Percentiles rank a stretch among this genome's conserved stretches.
phyloP scores from a whole-genome alignment of 2,329 filamentous ascomycete genomes.

The Shiraia sp. region DNA sequence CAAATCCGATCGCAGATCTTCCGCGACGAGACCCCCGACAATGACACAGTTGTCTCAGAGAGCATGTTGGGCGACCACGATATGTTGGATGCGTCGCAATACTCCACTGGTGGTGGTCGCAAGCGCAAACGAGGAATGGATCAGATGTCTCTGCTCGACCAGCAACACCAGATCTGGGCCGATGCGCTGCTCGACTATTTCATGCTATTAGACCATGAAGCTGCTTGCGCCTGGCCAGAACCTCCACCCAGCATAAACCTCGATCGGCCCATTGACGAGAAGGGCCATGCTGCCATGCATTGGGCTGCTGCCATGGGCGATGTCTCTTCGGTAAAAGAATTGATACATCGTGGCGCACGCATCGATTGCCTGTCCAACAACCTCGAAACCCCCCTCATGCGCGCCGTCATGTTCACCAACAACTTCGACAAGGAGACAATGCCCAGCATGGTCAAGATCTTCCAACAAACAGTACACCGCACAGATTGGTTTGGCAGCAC shows the following conservation, averaged over 20 bases:
- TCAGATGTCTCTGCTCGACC: slow-evolving; percentile 69
- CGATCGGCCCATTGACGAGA: slow-evolving; percentile 90
- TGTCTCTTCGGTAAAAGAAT: slow-evolving; percentile 83
- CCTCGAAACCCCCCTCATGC: slow-evolving; percentile 88
- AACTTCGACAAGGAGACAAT: slow-evolving; percentile 94
- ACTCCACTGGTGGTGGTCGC: slow-evolving; percentile 52
- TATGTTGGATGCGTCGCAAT: slow-evolving; percentile 71
- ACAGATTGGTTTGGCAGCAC: slow-evolving; percentile 82
- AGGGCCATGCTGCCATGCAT: slow-evolving; percentile 89
- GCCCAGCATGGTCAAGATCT: slow-evolving; percentile 77
- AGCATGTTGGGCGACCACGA: slow-evolving; percentile 86
- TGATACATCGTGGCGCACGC: slow-evolving; percentile 79
- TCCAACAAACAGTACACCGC: slow-evolving; percentile 79
- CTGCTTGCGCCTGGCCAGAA: slow-evolving; percentile 69
- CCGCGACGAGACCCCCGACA: slow-evolving; percentile 82
- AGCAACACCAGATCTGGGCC: slow-evolving; percentile 87
- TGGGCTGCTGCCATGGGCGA: slow-evolving; percentile 99
- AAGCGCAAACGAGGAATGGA: slow-evolving; percentile 80
- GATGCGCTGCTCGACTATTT: slow-evolving; percentile 97
- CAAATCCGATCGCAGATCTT: slow-evolving; percentile 63
- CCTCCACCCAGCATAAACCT: slow-evolving; percentile 86
- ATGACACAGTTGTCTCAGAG: slow-evolving; percentile 79
- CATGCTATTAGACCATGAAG: slow-evolving; percentile 80
- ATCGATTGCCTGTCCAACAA: slow-evolving; percentile 67
- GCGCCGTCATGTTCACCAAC: slow-evolving; percentile 93